A percentile compares a stretch with the other conserved stretches of the same genome.
Conservation (phyloP, 2,329 filamentous ascomycete genomes). For the Paradendryphiella salina region DNA sequence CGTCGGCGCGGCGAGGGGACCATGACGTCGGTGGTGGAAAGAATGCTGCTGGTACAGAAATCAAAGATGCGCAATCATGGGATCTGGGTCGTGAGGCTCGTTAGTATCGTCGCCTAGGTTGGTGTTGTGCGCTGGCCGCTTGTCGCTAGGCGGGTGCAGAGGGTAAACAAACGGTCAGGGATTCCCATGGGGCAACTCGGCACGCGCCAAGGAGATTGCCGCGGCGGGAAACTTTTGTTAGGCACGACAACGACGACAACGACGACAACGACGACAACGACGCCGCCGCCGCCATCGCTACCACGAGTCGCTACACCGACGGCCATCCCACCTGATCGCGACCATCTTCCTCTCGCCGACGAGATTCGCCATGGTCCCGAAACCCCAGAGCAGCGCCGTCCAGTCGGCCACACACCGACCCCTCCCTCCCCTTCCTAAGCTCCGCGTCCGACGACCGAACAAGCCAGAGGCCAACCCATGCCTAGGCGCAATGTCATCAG, state of each 20-base stretch:
- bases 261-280: neutral
- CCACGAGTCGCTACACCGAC: neutral
- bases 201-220: slow-evolving; percentile 18
- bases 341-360: neutral
- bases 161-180: slow-evolving; percentile 20
- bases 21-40: slow-evolving; percentile 23
- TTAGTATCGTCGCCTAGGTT: slow-evolving; percentile 8
- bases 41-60: neutral
- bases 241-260: slow-evolving; percentile 1
- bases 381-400: slow-evolving; percentile 39
- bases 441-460: slow-evolving; percentile 67
- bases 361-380: slow-evolving; percentile 41
- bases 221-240: slow-evolving; percentile 24
- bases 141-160: slow-evolving; percentile 14
- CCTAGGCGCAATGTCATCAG: slow-evolving; percentile 66
- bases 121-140: slow-evolving; percentile 15
- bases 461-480: slow-evolving; percentile 66
- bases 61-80: slow-evolving; percentile 11
- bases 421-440: slow-evolving; percentile 63
- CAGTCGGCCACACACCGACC: slow-evolving; percentile 51
- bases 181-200: slow-evolving; percentile 9
- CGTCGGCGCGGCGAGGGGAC: slow-evolving; percentile 39
- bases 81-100: slow-evolving; percentile 3
- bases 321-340: neutral
- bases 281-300: slow-evolving; percentile 3